Base-by-base conservation (phyloP, 2,329 filamentous ascomycete genomes). In the Alternaria incomplexa region DNA sequence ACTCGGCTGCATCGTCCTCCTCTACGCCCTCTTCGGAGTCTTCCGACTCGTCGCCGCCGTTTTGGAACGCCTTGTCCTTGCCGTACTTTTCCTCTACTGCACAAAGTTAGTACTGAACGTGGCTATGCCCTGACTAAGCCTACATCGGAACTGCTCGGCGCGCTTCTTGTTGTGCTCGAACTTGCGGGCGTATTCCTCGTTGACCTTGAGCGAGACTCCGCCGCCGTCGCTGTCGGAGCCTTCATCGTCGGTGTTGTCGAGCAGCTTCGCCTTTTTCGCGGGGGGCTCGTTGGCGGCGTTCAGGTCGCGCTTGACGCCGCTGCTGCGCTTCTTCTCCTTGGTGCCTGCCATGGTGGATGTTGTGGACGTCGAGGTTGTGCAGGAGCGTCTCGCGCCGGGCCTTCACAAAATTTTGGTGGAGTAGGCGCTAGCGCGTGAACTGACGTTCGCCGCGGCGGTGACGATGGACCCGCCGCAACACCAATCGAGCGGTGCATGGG, bases 141-240 rank as follows among this genome's bases (percentile, higher is more conserved):
- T 75, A 91, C 90, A 80, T 75, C 87, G 86, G 15, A 93, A 90
- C 67, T 89, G 83, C 79, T 99, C 96, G 77, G 97, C 94, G 61
- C 95, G 88, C 83, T 97, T 97, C 84, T 98, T 97, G 83, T 99
- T 99, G 82, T 98, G 87, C 80, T 99, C 96, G 73, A 97, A 98
- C 44, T 93, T 87, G 70, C 88, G 89, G 46, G 96, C 96, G 79
- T 90, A 99, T 56, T 96, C 93, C 78, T 93, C 85, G 80, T 99
- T 98, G 81, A 99, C 90, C 78, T 91, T 93, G 78, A 98, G 72
- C 50, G 72, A 68, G 9, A 71, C 72, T 30, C 66, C 71, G 53
- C 68, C 73, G 1, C 69, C 68, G 13, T 72, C 71, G 52, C 61
- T 67, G 52, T 77, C 77, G 8, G 70, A 72, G 30, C 66, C 73